These are phyloP conservation scores for Boletus vinaceobasis DNA, from an alignment of 768 basidiomycete genomes.

Conservation along the genomic window DNA sequence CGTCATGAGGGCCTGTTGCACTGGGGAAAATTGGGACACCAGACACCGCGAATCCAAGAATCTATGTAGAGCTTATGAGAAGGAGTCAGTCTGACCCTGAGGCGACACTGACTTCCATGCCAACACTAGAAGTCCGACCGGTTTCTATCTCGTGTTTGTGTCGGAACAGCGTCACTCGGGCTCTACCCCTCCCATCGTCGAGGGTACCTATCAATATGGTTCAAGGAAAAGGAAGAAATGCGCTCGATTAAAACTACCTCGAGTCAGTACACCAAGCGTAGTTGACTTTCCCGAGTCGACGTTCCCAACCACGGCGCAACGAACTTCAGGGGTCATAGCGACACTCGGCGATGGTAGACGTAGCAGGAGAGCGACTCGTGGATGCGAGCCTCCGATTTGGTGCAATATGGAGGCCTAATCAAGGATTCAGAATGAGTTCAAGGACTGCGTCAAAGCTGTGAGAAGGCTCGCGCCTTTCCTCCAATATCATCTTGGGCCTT, in stretches of 20 bases:
- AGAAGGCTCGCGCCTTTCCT: constrained; percentile 55
- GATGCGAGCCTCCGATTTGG: constrained; percentile 42
- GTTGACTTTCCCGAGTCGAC: constrained; percentile 94
- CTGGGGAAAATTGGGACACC: constrained; percentile 79
- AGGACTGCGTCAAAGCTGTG: background rate
- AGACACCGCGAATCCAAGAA: constrained; percentile 78
- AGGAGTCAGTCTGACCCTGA: background rate
- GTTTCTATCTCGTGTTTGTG: constrained; percentile 98
- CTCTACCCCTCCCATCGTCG: constrained; percentile 78
- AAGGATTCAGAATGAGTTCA: background rate
- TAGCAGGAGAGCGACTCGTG: constrained; percentile 59
- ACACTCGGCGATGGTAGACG: constrained; percentile 76
- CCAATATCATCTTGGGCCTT: constrained; percentile 71
- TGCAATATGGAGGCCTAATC: constrained; percentile 56
- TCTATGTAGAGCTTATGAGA: constrained; percentile 41
- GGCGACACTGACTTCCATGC: constrained; percentile 78
- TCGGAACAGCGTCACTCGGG: constrained; percentile 86
- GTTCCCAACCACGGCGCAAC: constrained; percentile 95
- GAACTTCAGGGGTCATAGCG: constrained; percentile 81
- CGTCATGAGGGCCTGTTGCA: constrained; percentile 50
- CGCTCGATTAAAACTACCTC: constrained; percentile 49
- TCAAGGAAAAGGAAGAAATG: constrained; percentile 15
- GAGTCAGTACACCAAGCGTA: constrained; percentile 90
- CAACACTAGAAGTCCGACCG: constrained; percentile 91
- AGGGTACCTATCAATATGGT: constrained; percentile 49